These are phyloP conservation scores for Lagenaria siceraria DNA, from an alignment of 306 rosid genomes.

Conservation along the genomic window DNA sequence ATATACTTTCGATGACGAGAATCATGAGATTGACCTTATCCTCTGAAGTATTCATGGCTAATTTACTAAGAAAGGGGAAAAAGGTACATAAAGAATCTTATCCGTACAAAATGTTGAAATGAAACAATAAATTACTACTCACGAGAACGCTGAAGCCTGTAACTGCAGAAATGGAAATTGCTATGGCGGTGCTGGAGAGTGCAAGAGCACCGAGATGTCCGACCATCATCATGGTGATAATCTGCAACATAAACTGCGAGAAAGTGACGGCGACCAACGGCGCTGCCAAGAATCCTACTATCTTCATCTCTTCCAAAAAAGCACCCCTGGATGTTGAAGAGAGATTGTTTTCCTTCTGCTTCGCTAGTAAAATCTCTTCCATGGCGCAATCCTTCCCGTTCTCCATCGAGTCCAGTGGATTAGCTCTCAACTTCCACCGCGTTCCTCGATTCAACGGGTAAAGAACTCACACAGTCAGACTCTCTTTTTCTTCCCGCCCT, in stretches of 20 bases:
- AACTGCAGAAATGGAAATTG: slow-evolving; percentile 30
- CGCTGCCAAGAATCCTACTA: slow-evolving; percentile 22
- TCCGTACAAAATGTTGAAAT: too few species aligned
- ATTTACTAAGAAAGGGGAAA: neutral
- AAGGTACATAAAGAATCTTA: too few species aligned
- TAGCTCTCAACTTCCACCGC: neutral
- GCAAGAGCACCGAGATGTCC: slow-evolving; percentile 46
- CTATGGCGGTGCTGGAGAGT: slow-evolving; percentile 43
- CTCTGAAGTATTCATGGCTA: neutral
- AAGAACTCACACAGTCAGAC: too few species aligned
- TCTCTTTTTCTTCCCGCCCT: too few species aligned
- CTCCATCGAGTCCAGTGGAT: neutral
- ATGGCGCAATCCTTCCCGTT: neutral
- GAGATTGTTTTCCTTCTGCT: neutral
- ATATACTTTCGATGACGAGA: neutral
- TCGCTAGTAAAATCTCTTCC: neutral
- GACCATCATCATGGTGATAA: slow-evolving; percentile 33
- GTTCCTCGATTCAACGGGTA: neutral
- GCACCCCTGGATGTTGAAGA: slow-evolving; percentile 2
- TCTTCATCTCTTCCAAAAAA: slow-evolving; percentile 27
- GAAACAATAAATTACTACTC: neutral
- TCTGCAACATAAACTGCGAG: slow-evolving; percentile 37
- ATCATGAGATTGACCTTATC: neutral
- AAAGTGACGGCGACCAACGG: slow-evolving; percentile 34
- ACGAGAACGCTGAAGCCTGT: slow-evolving; percentile 49